Evolutionary conservation across 83 land plant genomes (phyloP).

Genomic region (Picea engelmannii): DNA sequence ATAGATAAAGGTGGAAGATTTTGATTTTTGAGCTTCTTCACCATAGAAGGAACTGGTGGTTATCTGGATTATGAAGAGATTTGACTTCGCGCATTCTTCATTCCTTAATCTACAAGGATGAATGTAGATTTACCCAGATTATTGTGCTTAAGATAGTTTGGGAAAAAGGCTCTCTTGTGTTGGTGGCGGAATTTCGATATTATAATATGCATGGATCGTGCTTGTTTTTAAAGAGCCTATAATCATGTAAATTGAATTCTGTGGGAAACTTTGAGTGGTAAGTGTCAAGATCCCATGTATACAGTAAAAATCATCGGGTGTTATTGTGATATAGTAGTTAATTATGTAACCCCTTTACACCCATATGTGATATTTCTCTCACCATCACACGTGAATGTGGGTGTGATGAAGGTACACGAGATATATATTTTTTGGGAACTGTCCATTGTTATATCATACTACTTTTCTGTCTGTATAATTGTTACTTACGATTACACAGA

Average conservation of each 20-base stretch:
- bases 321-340: neutral
- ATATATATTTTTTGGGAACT: neutral
- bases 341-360: neutral
- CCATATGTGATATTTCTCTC: neutral
- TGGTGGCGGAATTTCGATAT: neutral
- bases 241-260: slow-evolving; percentile 1
- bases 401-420: too few species aligned
- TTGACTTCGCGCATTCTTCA: too few species aligned
- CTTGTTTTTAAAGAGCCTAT: neutral
- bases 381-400: neutral
- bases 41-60: neutral
- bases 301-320: neutral
- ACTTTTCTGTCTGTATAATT: neutral
- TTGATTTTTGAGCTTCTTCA: slow-evolving; percentile 5
- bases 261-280: neutral
- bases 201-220: neutral
- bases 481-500: neutral
- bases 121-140: neutral
- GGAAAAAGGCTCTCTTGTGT: too few species aligned
- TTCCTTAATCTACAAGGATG: neutral
- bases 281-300: slow-evolving; percentile 2
- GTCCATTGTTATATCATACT: neutral
- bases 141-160: neutral
- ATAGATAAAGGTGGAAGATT: neutral
- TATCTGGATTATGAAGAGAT: neutral